Conservation (phyloP, 2,329 filamentous ascomycete species). For the Phoma sp. region DNA sequence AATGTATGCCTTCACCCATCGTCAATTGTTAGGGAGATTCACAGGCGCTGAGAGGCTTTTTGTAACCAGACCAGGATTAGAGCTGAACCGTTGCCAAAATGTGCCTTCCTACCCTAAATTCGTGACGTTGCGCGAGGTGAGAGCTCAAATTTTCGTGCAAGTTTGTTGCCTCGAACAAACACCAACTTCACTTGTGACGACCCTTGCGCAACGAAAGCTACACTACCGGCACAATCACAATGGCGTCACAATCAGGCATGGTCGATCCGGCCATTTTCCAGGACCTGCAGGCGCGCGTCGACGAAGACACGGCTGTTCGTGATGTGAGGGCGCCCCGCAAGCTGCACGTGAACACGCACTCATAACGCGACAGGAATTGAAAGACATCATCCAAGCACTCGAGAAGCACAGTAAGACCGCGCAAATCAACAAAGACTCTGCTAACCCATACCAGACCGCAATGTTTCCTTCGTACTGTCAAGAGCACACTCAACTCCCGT, state of each 20-base stretch:
- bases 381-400: slow-evolving; percentile 79
- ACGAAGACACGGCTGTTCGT: slow-evolving; percentile 81
- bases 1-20: not conserved
- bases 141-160: slow-evolving; percentile 19
- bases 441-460: slow-evolving; percentile 64
- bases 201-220: not conserved
- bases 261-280: slow-evolving; percentile 87
- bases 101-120: not conserved
- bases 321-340: slow-evolving; percentile 61
- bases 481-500: slow-evolving; percentile 87
- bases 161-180: slow-evolving; percentile 15
- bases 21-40: not conserved
- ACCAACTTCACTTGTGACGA: slow-evolving; percentile 11
- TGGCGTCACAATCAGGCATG: slow-evolving; percentile 56
- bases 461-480: slow-evolving; percentile 82
- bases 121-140: slow-evolving; percentile 18
- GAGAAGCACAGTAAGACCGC: slow-evolving; percentile 71
- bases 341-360: slow-evolving; percentile 40
- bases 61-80: not conserved
- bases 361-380: slow-evolving; percentile 66
- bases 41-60: no score
- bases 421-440: not conserved
- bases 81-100: not conserved
- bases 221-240: slow-evolving; percentile 16
- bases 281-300: slow-evolving; percentile 85